Evolutionary conservation across 805 yeast species (phyloP), one percentile per base, ranked within the genome.

Genomic region (Lipomyces mesembrius): DNA sequence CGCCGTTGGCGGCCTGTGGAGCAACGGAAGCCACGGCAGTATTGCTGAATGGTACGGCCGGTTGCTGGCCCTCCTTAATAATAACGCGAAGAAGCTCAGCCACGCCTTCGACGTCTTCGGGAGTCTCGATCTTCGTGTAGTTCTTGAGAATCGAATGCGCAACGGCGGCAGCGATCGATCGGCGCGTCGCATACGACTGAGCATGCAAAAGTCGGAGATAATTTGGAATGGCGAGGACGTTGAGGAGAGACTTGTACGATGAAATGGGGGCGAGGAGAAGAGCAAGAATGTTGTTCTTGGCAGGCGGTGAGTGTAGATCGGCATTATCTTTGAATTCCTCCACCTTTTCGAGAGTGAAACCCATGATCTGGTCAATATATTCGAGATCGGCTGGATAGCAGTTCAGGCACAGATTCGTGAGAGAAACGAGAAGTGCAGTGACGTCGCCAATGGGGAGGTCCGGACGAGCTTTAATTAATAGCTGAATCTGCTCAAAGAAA

Each of bases 381-480:
- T 81, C 83, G 68, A 81, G 81, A 65, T 87, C 84, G 0, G 83
- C 79, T 6, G 91, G 89, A 74, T 90, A 90, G 78, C 87, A 90
- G 3, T 83, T 81, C 53, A 91, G 80, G 0, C 92, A 83, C 57
- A 93, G 77, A 68, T 83, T 84, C 61, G 89, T 82, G 39, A 91
- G 81, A n/a, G 89, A 85, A 66, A 87, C 88, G 57, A 91, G 79
- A 25, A 92, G 80, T 0, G 84, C 81, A 8, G 90, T 83, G 63
- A 85, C 85, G 67, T 90, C 94, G 35, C 84, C 86, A n/a, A 84
- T 74, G 0, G 91, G 80, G n/a, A 92, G 77, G 59, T 87, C 89
- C 0, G 91, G 89, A 67, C 89, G 85, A 9, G 82, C 77, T 59
- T 85, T 81, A 62, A 83, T 81, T 43, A 92, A 75, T 57, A 83